Base-by-base conservation (phyloP, 306 rosid species). In the Rosa rugosa region DNA sequence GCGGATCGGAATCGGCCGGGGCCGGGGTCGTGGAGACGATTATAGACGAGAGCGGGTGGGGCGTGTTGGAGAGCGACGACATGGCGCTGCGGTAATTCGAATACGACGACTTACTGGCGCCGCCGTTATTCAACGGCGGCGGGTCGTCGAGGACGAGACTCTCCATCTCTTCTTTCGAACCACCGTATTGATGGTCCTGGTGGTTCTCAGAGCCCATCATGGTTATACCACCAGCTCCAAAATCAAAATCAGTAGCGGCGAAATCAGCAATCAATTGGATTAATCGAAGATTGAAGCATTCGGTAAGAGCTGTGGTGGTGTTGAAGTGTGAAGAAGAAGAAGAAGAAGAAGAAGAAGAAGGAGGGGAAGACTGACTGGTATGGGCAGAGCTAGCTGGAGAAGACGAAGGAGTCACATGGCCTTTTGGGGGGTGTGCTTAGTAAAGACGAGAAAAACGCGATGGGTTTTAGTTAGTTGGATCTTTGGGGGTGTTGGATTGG, bases 201-300 rank as follows among this genome's bases (percentile, higher is more conserved):
- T 88, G 87, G 53, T 86, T 85, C 83, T 88, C 92, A 16, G 97
- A 90, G 83, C 89, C 99, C 97, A 94, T 94, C 99, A 94, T 94
- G 88, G 62, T 75, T 18, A 44, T n/a, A 0, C 40, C 13, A 66
- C 47, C 49, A 53, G 72, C 31, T 25, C 25, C 22, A 4, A 59
- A 70, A 42, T 20, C 18, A 11, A 40, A 56, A 27, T 0, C 66
- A 53, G 72, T 36, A 36, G 4, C 11, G 41, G 50, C 31, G 2
- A 25, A 62, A 11, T 13, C 3, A 34, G 56, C 20, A 34, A 65
- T 18, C 6, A 14, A 79, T 66, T 47, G 10, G 18, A 27, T 5
- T 14, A 34, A 25, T 38, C n/a, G 8, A n/a, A 23, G 56, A 18
- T 53, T 16, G 40, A 53, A 23, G 69, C 11, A 20, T 56, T 20